Percentiles rank a stretch among this genome's conserved stretches.
These are phyloP conservation scores for Apiospora kogelbergensis DNA, from an alignment of 2,329 filamentous ascomycete species.

Conservation along the genomic window DNA sequence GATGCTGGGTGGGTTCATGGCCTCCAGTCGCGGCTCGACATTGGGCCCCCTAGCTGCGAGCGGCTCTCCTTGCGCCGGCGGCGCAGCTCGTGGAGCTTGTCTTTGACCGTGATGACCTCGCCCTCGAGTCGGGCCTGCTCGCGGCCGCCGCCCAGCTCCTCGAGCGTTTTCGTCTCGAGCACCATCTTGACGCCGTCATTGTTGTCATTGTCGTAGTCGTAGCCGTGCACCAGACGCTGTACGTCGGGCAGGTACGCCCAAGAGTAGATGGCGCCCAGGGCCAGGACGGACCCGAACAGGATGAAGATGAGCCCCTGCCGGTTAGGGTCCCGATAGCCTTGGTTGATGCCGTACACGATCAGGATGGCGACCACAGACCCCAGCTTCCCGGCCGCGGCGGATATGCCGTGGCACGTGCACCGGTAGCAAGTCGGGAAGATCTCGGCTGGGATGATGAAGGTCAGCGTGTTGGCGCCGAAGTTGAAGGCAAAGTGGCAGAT, in stretches of 20 bases:
- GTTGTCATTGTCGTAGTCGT: slow-evolving; percentile 19
- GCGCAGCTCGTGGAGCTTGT: slow-evolving; percentile 31
- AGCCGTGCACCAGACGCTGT: slow-evolving; percentile 39
- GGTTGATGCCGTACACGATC: slow-evolving; percentile 45
- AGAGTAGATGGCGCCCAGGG: slow-evolving; percentile 48
- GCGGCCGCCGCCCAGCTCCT: slow-evolving; percentile 50
- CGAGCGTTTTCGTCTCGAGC: slow-evolving; percentile 47
- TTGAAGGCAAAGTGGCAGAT: slow-evolving; percentile 57
- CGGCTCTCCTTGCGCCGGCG: slow-evolving; percentile 13
- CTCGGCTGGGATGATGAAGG: slow-evolving; percentile 64
- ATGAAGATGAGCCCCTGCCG: slow-evolving; percentile 51
- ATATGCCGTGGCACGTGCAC: slow-evolving; percentile 62
- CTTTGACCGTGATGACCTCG: slow-evolving; percentile 43
- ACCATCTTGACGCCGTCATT: slow-evolving; percentile 24
- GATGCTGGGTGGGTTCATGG: slow-evolving; percentile 3
- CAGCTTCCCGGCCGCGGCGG: slow-evolving; percentile 59
- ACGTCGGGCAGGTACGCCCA: slow-evolving; percentile 53
- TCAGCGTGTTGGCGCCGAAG: slow-evolving; percentile 61
- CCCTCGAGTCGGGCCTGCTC: slow-evolving; percentile 44
- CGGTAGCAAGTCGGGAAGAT: slow-evolving; percentile 65
- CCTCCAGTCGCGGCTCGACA: not conserved
- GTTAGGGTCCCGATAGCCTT: slow-evolving; percentile 39
- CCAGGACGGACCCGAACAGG: slow-evolving; percentile 50
- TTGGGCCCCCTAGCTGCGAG: not conserved
- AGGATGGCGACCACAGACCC: slow-evolving; percentile 37